Conservation (phyloP, 371 early-diverging fungal species). For the Phascolomyces articulosus region DNA sequence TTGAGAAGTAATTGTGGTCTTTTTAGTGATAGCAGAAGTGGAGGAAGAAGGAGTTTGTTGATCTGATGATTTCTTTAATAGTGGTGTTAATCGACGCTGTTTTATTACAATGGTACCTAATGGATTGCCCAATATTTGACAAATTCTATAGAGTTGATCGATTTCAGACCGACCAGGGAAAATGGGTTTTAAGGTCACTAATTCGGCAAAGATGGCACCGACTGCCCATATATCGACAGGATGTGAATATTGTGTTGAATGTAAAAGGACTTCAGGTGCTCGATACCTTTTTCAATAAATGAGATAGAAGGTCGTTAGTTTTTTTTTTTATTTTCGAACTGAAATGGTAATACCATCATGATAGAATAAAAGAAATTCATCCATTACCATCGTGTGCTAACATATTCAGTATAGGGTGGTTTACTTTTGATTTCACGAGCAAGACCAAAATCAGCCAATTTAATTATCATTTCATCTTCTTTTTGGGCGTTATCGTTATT, state of each 20-base stretch:
- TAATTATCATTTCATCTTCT: constrained; percentile 51
- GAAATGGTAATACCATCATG: no score
- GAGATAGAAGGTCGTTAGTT: no score
- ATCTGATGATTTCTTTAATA: constrained; percentile 13
- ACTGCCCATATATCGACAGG: constrained; percentile 99
- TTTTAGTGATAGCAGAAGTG: no score
- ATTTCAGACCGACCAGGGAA: constrained; percentile 94
- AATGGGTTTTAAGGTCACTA: constrained; percentile 82
- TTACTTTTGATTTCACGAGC: constrained; percentile 83
- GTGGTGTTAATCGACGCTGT: constrained; percentile 13
- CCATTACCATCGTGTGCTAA: constrained; percentile 90
- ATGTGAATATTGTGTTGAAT: constrained; percentile 81
- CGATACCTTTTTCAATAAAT: constrained; percentile 95
- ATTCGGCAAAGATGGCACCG: constrained; percentile 92
- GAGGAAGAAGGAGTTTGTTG: not conserved
- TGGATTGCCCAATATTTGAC: constrained; percentile 65
- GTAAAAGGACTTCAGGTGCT: constrained; percentile 95
- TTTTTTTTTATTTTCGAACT: no score
- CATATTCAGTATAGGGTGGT: constrained; percentile 90
- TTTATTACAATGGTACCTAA: not conserved
- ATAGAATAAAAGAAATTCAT: not conserved
- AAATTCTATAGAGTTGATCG: constrained; percentile 84
- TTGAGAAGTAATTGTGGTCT: not conserved
- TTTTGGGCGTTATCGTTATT: not conserved
- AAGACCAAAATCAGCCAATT: constrained; percentile 95